Percentiles rank a stretch among this genome's conserved stretches.
Evolutionary conservation across 164 flowering plant genomes (phyloP).

Genomic region (Magnolia kwangsiensis): DNA sequence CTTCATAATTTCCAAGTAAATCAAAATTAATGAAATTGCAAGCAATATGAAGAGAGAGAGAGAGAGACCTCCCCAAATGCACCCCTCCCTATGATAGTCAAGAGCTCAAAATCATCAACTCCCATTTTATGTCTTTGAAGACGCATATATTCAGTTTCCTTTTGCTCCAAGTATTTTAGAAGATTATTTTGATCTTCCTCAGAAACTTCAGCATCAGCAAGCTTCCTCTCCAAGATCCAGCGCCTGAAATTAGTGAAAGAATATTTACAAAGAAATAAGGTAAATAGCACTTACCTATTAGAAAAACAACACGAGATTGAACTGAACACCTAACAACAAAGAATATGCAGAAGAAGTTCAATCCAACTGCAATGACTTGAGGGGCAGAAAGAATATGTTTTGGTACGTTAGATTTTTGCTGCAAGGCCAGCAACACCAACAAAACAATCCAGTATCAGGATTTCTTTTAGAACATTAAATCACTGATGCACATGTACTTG

Average conservation of each 20-base stretch:
- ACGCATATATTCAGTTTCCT: conserved; percentile 55
- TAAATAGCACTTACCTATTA: background rate
- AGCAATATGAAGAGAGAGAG: too few relatives aligned
- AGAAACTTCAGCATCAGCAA: conserved; percentile 40
- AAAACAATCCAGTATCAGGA: too few relatives aligned
- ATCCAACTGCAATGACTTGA: too few relatives aligned
- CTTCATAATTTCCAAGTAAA: background rate
- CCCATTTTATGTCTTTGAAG: conserved; percentile 50
- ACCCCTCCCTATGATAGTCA: conserved; percentile 50
- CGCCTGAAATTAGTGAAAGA: conserved; percentile 20
- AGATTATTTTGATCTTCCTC: conserved; percentile 35
- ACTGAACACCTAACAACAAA: too few relatives aligned
- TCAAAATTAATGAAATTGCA: background rate
- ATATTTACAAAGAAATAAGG: background rate
- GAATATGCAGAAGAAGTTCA: too few relatives aligned
- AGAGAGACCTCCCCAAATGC: conserved; percentile 46
- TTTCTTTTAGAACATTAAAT: too few relatives aligned
- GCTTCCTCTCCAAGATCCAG: conserved; percentile 36
- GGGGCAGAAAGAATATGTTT: too few relatives aligned
- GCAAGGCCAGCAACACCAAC: too few relatives aligned
- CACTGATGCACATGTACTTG: too few relatives aligned
- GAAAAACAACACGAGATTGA: too few relatives aligned
- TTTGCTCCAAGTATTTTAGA: conserved; percentile 37
- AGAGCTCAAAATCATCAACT: conserved; percentile 47
- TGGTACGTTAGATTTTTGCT: too few relatives aligned